Evolutionary conservation across 139 green algal species (phyloP), one percentile per base, ranked within the genome.

Genomic region (Asterochloris sp.): DNA sequence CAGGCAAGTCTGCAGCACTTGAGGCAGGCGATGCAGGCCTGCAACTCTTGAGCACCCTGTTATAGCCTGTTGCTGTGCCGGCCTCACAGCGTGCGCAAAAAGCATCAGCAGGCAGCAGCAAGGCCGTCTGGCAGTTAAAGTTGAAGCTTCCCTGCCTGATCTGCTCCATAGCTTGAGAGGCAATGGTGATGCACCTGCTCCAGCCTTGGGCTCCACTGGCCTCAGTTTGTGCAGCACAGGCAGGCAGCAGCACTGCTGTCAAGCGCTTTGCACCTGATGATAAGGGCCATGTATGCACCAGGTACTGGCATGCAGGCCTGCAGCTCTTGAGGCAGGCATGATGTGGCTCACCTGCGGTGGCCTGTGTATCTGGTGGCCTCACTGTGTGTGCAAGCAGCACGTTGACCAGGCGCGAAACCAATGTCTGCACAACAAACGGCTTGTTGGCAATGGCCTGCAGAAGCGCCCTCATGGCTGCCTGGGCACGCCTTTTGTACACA

Each of bases 391-490:
- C 64, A 13, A 85, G 74, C 64, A 85, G 64, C 0, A 71, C 19
- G 27, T 26, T 74, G 14, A 85, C 64, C 16, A 81, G 47, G 10
- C 64, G 47, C 0, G 74, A 66, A 27, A 85, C 74, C 74, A 85
- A 61, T 14, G 64, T 64, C 23, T 74, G 29, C 19, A 85, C 13
- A 28, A 74, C 13, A 2, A 60, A 54, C 29, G 69, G 74, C 54
- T 82, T 82, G 11, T n/a, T 54, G 11, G 11, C 10, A 24, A 85
- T 26, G 8, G 75, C 82, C 15, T 17, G n/a, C 66, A 85, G 82
- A n/a, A 82, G 60, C 24, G 26, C 38, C n/a, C 29, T 62, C 28
- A 85, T n/a, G 14, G 82, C 82, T 54, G 66, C 67, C 78, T 85
- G 76, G 54, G 78, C 82, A n/a, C 38, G 24, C 16, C 47, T 14